Evolutionary conservation across 1,284 basidiomycete genomes (phyloP), one percentile per base, ranked within the genome.

Genomic region (Coriolopsis trogii): DNA sequence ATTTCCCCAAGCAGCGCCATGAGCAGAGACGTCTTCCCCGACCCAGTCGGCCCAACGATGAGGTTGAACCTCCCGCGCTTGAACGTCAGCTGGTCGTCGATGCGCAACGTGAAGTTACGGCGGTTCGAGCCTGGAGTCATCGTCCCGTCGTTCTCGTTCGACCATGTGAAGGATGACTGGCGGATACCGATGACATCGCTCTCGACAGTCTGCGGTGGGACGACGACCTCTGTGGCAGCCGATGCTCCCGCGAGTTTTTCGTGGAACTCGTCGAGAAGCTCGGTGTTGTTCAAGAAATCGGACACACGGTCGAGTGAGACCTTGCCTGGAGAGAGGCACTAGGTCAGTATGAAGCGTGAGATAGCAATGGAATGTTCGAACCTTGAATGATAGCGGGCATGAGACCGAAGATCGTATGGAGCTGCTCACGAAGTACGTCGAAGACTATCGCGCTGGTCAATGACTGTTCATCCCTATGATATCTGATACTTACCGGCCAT

Each of bases 1-100:
- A 85, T 77, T 61, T 85, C 80, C 37, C 78, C 81, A 3, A 84
- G 71, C 8, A 85, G 67, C 3, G 81, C 82, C 75, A 82, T 77
- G n/a, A 81, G 65, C 23, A 81, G 51, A 6, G 74, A 76, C 0
- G 79, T 77, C 63, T 79, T 80, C n/a, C 79, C 79, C 0, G 73
- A 77, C 7, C 79, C 79, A 6, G 79, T 81, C 0, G 84, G 81
- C 16, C 87, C 87, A 23, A 84, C 74, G 50, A 89, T 76, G 20
- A 89, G 67, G 63, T 85, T 87, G 59, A 89, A 68, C 52, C 74
- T 71, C 10, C 80, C 79, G 41, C 75, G 75, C 58, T 76, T 75
- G 70, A 89, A 88, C 12, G 73, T 64, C 12, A 87, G 65, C 52
- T 85, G 80, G 30, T 70, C 75, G 3, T 80, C 75, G 37, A 85